phyloP scores from a whole-genome alignment of 148 eudicot species.

The Rhododendron griersonianum region DNA sequence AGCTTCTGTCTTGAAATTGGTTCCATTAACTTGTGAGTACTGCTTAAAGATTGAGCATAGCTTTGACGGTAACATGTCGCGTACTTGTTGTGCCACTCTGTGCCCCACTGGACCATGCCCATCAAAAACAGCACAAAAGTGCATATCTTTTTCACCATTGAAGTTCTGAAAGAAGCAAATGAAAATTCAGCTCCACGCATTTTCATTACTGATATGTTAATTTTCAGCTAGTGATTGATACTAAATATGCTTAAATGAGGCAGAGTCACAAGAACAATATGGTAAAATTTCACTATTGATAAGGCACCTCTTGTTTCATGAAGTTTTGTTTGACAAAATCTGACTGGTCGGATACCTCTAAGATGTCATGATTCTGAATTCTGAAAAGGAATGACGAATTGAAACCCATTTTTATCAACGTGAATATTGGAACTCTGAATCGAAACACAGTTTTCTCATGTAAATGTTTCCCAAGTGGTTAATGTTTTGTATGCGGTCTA shows the following conservation, averaged over 20 bases:
- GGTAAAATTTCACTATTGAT: neutral
- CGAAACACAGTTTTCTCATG: neutral
- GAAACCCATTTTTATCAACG: neutral
- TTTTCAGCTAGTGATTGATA: neutral
- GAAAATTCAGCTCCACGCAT: neutral
- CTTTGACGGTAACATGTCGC: constrained; percentile 54
- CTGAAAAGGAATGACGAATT: neutral
- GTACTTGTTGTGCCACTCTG: constrained; percentile 59
- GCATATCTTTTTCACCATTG: constrained; percentile 54
- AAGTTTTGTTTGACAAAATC: neutral
- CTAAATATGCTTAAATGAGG: neutral
- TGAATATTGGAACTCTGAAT: neutral
- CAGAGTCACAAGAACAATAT: neutral
- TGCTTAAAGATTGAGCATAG: constrained; percentile 33
- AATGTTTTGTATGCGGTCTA: neutral
- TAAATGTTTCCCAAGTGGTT: neutral
- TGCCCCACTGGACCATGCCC: constrained; percentile 92
- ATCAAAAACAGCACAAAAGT: constrained; percentile 80
- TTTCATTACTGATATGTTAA: neutral
- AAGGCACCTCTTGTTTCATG: neutral
- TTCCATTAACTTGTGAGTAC: constrained; percentile 14
- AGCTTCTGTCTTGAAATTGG: neutral
- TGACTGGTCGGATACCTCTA: neutral
- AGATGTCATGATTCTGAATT: neutral
- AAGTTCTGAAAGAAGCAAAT: constrained; percentile 42